These are phyloP conservation scores for Przewalskia tangutica DNA, from an alignment of 257 asterid species.

Conservation along the genomic window DNA sequence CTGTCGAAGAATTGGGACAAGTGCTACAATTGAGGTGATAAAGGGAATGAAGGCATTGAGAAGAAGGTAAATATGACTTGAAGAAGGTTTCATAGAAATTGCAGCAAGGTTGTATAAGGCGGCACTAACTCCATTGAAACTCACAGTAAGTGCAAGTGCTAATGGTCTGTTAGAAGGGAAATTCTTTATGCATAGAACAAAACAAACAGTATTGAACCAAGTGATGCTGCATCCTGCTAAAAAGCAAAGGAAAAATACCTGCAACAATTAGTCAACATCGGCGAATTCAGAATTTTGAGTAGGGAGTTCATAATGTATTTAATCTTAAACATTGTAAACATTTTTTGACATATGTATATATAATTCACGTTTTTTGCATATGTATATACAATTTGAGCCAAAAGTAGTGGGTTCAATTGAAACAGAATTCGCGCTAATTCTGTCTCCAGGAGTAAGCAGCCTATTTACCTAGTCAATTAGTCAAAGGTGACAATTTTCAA, in stretches of 20 bases:
- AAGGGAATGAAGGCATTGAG: constrained; percentile 72
- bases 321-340: no score
- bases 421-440: no score
- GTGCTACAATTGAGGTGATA: constrained; percentile 37
- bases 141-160: constrained; percentile 75
- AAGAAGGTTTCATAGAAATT: constrained; percentile 41
- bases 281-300: not conserved
- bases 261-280: not conserved
- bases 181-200: constrained; percentile 73
- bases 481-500: no score
- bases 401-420: no score
- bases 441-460: no score
- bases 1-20: constrained; percentile 61
- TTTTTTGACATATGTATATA: no score
- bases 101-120: constrained; percentile 79
- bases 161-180: constrained; percentile 68
- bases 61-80: constrained; percentile 56
- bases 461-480: no score
- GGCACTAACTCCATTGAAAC: constrained; percentile 86
- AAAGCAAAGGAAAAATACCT: constrained; percentile 73
- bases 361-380: no score
- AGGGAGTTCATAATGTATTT: no score
- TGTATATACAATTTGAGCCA: no score
- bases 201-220: constrained; percentile 94
- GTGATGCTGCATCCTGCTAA: constrained; percentile 83